Base-by-base conservation (phyloP, 208 protist species). In the Leishmania arabica region DNA sequence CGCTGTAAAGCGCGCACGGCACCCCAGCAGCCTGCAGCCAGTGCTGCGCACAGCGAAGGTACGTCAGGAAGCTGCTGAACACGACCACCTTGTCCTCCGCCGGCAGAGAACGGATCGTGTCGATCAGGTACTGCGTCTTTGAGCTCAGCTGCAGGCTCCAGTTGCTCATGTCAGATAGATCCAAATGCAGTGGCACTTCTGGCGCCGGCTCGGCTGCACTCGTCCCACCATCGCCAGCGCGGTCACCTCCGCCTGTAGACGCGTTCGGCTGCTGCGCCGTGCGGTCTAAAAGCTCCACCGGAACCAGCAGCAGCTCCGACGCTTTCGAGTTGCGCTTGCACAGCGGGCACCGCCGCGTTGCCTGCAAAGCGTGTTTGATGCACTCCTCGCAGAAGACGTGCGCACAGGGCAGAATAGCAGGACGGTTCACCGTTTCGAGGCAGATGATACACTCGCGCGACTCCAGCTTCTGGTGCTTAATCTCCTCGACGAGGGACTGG, bases 31-130 rank as follows among this genome's bases (percentile, higher is more conserved):
- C 56, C 37, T 84, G 65, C 2, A 99, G 90, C 2, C 78, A 62
- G 17, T 85, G 78, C 88, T 99, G 88, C 11, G 99, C 78, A 37
- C 97, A 91, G 68, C 96, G 84, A 17, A 99, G 90, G 86, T 99
- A 99, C 1, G 86, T 92, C 3, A 97, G 93, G 84, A 99, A 99
- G 82, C 95, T 88, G 62, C 90, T 97, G 82, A 99, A 99, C 2
- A 99, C 91, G 3, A 99, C 87, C 34, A 90, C 84, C 85, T 99
- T 99, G 7, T 95, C 90, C 4, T 77, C 86, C 1, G 3, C 27
- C 0, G 90, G 88, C 24, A 96, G 80, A 6, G 53, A 75, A 0
- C 42, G 37, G 42, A 97, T 75, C 1, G 58, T 76, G 62, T 89
- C 37, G 17, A 97, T 71, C 19, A 98, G 77, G 54, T 75, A 82